Base-by-base conservation (phyloP, 768 basidiomycete species). In the Lentinula guzmanii region DNA sequence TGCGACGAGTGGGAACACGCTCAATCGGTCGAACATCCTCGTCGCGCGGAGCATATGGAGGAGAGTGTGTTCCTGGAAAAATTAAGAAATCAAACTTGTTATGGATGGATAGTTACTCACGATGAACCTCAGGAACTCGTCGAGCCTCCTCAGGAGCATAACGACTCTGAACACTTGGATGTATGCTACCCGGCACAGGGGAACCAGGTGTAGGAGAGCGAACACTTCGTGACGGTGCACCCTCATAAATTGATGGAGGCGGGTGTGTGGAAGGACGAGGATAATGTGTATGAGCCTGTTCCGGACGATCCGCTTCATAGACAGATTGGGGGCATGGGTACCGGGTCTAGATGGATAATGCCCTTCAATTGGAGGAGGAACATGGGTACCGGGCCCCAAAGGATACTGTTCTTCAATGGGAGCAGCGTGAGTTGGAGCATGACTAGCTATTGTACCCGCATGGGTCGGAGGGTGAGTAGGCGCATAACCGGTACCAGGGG, bases 401-500 rank as follows among this genome's bases (percentile, higher is more conserved):
- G 58, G 58, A 21, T 28, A 16, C 1, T 41, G 43, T 24, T 42
- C 46, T 15, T 48, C 28, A 3, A 21, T 13, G 2, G 58, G 58
- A 6, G 34, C 6, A 52, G 11, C 13, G 31, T 60, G 51, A 15
- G 16, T 28, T 1, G 59, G 48, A 18, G 41, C 50, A 28, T 60
- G 58, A 24, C 53, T 54, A 4, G 21, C 10, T 35, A 39, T 10
- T 0, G 69, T 71, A 52, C 71, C 70, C 33, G 69, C 69, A 50
- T 68, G 73, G 45, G 74, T 75, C 42, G 71, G 70, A 43, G 62
- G 71, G 62, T 31, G 60, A 52, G 16, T 57, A 56, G n/a, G 58
- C 4, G 46, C 61, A 48, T 63, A 62, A 11, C 16, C 28, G 13
- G 57, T 11, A 59, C 58, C 57, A 31, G 11, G 5, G 51, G 65